phyloP scores from a whole-genome alignment of 140 eudicot species.

The Ambrosia hybrid region DNA sequence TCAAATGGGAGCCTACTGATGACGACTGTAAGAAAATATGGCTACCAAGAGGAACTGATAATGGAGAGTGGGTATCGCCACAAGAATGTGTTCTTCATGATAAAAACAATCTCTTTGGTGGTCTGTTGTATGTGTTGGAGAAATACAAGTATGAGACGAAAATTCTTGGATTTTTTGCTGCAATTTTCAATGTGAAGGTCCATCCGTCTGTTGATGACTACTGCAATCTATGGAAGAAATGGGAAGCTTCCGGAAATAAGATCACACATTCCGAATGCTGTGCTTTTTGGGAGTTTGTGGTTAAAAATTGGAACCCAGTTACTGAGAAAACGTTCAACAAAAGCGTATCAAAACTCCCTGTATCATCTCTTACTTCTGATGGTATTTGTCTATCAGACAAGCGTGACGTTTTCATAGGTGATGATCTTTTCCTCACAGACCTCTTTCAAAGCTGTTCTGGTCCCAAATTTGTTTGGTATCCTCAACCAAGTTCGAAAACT shows the following conservation, averaged over 20 bases:
- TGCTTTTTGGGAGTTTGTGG: conserved; percentile 61
- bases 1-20: conserved; percentile 34
- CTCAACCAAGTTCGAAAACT: conserved; percentile 29
- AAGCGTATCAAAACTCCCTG: conserved; percentile 46
- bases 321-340: conserved; percentile 26
- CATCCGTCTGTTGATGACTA: conserved; percentile 56
- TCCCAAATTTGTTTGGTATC: conserved; percentile 56
- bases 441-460: conserved; percentile 38
- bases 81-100: conserved; percentile 57
- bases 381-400: conserved; percentile 33
- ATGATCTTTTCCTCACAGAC: conserved; percentile 47
- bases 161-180: conserved; percentile 41
- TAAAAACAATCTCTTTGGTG: conserved; percentile 36
- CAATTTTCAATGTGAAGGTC: conserved; percentile 31
- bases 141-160: conserved; percentile 37
- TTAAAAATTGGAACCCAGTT: conserved; percentile 29
- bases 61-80: conserved; percentile 54
- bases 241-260: conserved; percentile 46
- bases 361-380: conserved; percentile 27
- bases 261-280: conserved; percentile 39
- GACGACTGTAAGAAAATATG: conserved; percentile 39
- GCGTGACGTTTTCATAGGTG: conserved; percentile 45
- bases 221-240: conserved; percentile 53
- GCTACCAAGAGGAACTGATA: conserved; percentile 50
- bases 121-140: conserved; percentile 44